Evolutionary conservation across 805 yeast genomes (phyloP).

Genomic region (Kodamaea sagamina): DNA sequence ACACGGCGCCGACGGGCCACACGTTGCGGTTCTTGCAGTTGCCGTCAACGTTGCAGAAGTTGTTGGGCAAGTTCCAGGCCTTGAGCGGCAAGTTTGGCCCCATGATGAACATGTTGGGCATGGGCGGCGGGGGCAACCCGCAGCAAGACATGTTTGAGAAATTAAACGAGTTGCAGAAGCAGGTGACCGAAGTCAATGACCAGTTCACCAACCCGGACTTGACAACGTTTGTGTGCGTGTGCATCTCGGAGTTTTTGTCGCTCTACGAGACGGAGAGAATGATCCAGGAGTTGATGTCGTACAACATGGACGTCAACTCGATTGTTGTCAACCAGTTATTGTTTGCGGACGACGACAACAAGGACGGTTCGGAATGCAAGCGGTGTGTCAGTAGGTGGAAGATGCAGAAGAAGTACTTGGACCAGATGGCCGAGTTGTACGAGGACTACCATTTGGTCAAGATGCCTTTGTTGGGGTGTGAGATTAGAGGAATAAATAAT

Average conservation of each 20-base stretch:
- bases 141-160: slow-evolving; percentile 74
- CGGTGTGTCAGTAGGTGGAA: slow-evolving; percentile 91
- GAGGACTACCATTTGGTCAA: slow-evolving; percentile 96
- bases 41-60: slow-evolving; percentile 87
- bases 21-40: slow-evolving; percentile 92
- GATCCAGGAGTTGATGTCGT: slow-evolving; percentile 93
- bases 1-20: slow-evolving; percentile 99
- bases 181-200: slow-evolving; percentile 84
- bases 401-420: slow-evolving; percentile 93
- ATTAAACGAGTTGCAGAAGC: slow-evolving; percentile 74
- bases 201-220: slow-evolving; percentile 96
- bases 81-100: slow-evolving; percentile 89
- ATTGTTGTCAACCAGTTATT: slow-evolving; percentile 93
- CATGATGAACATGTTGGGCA: slow-evolving; percentile 75
- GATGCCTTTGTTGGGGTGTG: slow-evolving; percentile 93
- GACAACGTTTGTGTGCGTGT: slow-evolving; percentile 94
- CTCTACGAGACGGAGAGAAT: slow-evolving; percentile 96
- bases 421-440: slow-evolving; percentile 92
- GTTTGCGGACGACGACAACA: slow-evolving; percentile 68
- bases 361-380: slow-evolving; percentile 64
- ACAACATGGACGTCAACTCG: slow-evolving; percentile 94
- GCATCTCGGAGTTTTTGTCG: slow-evolving; percentile 95
- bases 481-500: slow-evolving; percentile 89
- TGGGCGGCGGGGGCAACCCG: slow-evolving; percentile 72
- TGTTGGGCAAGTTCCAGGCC: slow-evolving; percentile 84